Base-by-base conservation (phyloP, 2,329 filamentous ascomycete genomes). In the Dactylellina sp. region DNA sequence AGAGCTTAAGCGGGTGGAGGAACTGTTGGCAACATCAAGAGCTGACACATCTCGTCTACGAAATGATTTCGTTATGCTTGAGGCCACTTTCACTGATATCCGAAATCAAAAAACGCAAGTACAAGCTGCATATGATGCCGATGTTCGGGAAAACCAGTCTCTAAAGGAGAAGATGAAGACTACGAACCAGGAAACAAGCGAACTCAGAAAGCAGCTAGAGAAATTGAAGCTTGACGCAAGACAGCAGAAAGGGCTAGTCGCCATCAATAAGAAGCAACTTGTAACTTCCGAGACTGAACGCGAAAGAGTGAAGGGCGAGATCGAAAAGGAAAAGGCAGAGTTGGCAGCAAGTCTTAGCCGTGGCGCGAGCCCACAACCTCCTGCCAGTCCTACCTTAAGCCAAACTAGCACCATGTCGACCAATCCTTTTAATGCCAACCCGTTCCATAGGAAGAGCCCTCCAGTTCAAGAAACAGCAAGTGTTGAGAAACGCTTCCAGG, bases 201-300 rank as follows among this genome's bases (percentile, higher is more conserved):
- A 93, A 81, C 83, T 98, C 42, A 96, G 93, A 81, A 93, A 93
- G 32, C 89, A 94, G 77, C 88, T 99, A 59, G 95, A 99, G 81
- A 98, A 97, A 84, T 86, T 96, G 78, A 93, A 91, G 80, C 92
- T 90, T 11, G 93, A 97, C 78, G 93, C 93, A 24, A 89, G 95
- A 44, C 95, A 98, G 81, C 93, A 98, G 80, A 98, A 96, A 83
- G 95, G 95, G 16, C 85, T 98, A 76, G 94, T 96, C 28, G 93
- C 95, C 46, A 99, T 99, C 83, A 97, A 97, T 83, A 98, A 96
- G 85, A 99, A 99, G 83, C 95, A 99, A 82, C 84, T 98, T 72
- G 88, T 90, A 37, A 97, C 93, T 0, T 92, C 90, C 66, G 95
- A 99, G 81, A 87, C 87, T 52, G 94, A 98, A 81, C 88, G 91